A percentile compares a stretch with the other conserved stretches of the same genome.
Conservation (phyloP, 2,329 filamentous ascomycete species). For the Alternaria alternata region DNA sequence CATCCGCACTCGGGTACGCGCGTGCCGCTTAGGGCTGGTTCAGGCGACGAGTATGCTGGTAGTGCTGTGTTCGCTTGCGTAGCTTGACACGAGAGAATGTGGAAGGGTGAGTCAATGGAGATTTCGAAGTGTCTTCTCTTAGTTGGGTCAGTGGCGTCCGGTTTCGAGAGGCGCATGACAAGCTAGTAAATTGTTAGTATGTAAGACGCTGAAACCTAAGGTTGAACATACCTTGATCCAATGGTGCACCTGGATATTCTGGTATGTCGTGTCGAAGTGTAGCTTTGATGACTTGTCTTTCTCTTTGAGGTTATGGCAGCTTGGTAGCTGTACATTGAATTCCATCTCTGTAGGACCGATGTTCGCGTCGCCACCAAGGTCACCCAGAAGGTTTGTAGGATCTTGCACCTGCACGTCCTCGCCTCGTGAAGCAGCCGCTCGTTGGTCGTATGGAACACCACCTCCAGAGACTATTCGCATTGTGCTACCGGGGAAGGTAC, state of each 20-base stretch:
- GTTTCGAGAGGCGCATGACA: conserved; percentile 88
- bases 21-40: conserved; percentile 45
- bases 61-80: conserved; percentile 88
- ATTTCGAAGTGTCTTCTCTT: conserved; percentile 93
- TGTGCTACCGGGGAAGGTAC: conserved; percentile 76
- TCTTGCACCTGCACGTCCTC: conserved; percentile 63
- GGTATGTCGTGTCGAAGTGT: conserved; percentile 91
- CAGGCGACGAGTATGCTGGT: conserved; percentile 76
- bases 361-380: conserved; percentile 75
- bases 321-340: conserved; percentile 90
- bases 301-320: conserved; percentile 81
- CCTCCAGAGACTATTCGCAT: conserved; percentile 81
- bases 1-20: conserved; percentile 67
- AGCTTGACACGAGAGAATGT: conserved; percentile 91
- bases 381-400: conserved; percentile 77
- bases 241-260: conserved; percentile 91
- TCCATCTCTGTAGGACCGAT: conserved; percentile 93
- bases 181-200: conserved; percentile 64
- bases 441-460: conserved; percentile 72
- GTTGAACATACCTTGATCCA: conserved; percentile 82
- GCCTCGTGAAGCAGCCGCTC: conserved; percentile 64
- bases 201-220: neutral
- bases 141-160: conserved; percentile 77
- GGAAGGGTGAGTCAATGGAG: conserved; percentile 94
- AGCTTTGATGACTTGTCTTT: conserved; percentile 72